Base-by-base conservation (phyloP, 2,329 filamentous ascomycete genomes). In the Colletotrichum horii region DNA sequence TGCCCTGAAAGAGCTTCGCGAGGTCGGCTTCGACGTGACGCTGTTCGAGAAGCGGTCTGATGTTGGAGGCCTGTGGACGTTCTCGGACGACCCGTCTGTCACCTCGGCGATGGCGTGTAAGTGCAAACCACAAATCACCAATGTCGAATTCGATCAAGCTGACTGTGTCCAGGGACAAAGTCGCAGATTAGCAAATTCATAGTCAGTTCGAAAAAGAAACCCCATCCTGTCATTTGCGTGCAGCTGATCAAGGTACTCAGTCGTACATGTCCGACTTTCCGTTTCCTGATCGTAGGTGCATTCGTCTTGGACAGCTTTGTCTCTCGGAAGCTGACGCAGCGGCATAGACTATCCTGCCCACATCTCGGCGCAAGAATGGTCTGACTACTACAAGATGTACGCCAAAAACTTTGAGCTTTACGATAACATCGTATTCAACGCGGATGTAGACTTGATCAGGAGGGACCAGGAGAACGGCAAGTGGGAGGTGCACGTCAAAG, bases 111-210 rank as follows among this genome's bases (percentile, higher is more conserved):
- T 32, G 26, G 34, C 55, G n/a, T 69, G 65, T 61, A 22, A 48
- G 34, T 22, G 78, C 76, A 9, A 78, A 78, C 2, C 64, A 62
- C 62, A 24, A 15, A 4, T 12, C 32, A 3, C 9, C 16, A 0
- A 26, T 24, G 34, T 19, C 19, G 8, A 62, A 22, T 9, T 32
- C 22, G 43, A 52, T 52, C 43, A 24, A 14, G n/a, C 43, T 32
- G 32, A 48, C 14, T 3, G 28, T 19, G 9, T 9, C 16, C 6
- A 69, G 66, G 55, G 36, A 60, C 66, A n/a, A 71, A 71, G 22
- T 71, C 68, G 12, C 43, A 81, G 55, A 65, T 80, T 12, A 81
- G 79, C 78, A 80, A 80, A 34, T 81, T 79, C 43, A 36, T 80
- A 11, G 80, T 81, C 32, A 75, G 76, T 64, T 2, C 12, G 3